Evolutionary conservation across 257 asterid species (phyloP), one percentile per base, ranked within the genome.

Genomic region (Paraleonurus japonicus): DNA sequence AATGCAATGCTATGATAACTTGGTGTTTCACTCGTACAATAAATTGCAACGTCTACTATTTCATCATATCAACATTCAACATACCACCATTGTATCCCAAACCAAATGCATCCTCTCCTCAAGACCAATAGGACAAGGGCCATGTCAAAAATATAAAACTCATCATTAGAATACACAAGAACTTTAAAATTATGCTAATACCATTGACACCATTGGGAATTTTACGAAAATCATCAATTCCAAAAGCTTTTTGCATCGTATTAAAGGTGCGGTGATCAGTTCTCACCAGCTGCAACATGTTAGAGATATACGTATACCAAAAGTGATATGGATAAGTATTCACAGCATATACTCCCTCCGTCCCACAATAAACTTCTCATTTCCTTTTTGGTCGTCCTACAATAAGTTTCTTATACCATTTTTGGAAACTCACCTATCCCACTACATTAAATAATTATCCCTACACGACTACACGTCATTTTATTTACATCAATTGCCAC

Each of bases 201-300:
- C 99, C 98, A 77, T 94, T 94, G 74, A 94, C 99, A 41, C 99
- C 99, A 80, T 94, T 91, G 15, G 99, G 99, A 74, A 94, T 94
- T 88, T 91, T 89, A 51, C 98, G 86, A 60, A 94, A 94, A 86
- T 94, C 99, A 58, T 83, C 83, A 75, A 83, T 85, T 72, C 99
- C 99, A 61, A 87, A 78, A 45, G 91, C 87, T 75, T 91, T 94
- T 69, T 94, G 99, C 23, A 96, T 85, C 55, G 96, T 84, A 78
- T 89, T 94, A 81, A 91, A 91, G 77, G 96, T 77, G 83, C 99
- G 91, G 83, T 94, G 99, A 78, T 94, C 99, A 28, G 99, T 94
- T 82, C 98, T 98, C 71, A 94, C 96, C 10, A 94, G 89, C 99
- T 94, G 92, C 81, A 85, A 73, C 61, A 76, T 50, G 75, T 41